These are phyloP conservation scores for Nannizziopsis arthrosporioides DNA, from an alignment of 2,329 filamentous ascomycete species.

Conservation along the genomic window DNA sequence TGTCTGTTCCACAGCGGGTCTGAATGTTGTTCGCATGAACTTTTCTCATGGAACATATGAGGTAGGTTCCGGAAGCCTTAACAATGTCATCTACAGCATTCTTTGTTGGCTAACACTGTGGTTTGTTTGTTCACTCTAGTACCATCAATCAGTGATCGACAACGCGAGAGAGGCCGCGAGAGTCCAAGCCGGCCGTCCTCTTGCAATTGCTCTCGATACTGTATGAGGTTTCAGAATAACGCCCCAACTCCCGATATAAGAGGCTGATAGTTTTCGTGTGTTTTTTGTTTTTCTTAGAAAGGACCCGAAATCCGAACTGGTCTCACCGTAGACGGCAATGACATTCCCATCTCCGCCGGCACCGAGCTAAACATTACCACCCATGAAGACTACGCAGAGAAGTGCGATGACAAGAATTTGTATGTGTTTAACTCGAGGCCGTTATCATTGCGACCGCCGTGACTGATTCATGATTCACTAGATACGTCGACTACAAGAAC, in stretches of 20 bases:
- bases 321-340: slow-evolving; percentile 57
- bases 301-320: slow-evolving; percentile 80
- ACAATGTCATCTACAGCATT: not conserved
- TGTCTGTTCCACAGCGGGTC: slow-evolving; percentile 48
- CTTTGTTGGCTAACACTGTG: not conserved
- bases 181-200: slow-evolving; percentile 63
- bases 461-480: slow-evolving; percentile 24
- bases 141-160: slow-evolving; percentile 97
- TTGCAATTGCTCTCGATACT: slow-evolving; percentile 85
- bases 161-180: slow-evolving; percentile 80
- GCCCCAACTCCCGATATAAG: slow-evolving; percentile 22
- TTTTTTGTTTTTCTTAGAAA: slow-evolving; percentile 38
- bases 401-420: slow-evolving; percentile 87
- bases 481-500: slow-evolving; percentile 99
- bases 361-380: slow-evolving; percentile 91
- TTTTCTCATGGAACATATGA: slow-evolving; percentile 90
- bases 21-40: slow-evolving; percentile 99
- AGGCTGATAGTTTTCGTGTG: not conserved
- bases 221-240: slow-evolving; percentile 42
- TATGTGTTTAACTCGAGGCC: slow-evolving; percentile 37
- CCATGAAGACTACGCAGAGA: slow-evolving; percentile 77
- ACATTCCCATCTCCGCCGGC: slow-evolving; percentile 72
- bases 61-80: slow-evolving; percentile 26
- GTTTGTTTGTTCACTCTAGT: slow-evolving; percentile 38
- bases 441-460: not conserved